Base-by-base conservation (phyloP, 108 stramenopile genomes). In the Conticribra guillardii region DNA sequence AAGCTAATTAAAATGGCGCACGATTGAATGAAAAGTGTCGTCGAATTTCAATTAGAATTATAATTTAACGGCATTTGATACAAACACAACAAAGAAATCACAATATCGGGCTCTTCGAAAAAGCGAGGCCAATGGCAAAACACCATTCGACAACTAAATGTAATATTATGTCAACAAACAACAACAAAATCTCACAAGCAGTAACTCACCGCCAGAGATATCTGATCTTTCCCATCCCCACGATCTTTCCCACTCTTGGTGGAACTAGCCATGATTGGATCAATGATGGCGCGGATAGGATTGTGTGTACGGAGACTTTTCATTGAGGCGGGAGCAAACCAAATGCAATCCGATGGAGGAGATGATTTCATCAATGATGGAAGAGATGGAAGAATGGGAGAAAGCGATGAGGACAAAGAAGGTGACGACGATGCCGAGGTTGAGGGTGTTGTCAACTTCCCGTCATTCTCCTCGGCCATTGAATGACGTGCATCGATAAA, bases 201-300 rank as follows among this genome's bases (percentile, higher is more conserved):
- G n/a, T 3, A 0, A 85, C 90, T 85, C 72, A 96, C 87, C 56
- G 93, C 91, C 64, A 96, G 76, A 9, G 93, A 92, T 61, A 97
- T 90, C 56, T 84, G 83, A 58, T 90, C 71, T 66, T 95, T 93
- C 8, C 85, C 82, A 74, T 89, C 81, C 4, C 49, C 60, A 56
- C 90, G 64, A 30, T 82, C 77, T 33, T 67, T 58, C 7, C 84
- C 87, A 31, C 54, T 44, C 55, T 81, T 56, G 51, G 86, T 71
- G 24, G 71, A 76, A 28, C 55, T 67, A 4, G 87, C 69, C 48
- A 91, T 67, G 53, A 96, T 82, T 16, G 89, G 85, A 78, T 95
- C 92, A 15, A 98, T 87, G 54, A 95, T 89, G 21, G 84, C 78
- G 15, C 93, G 88, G 48, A 98, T 88, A 14, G 92, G 93, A 79